phyloP scores from a whole-genome alignment of 2,329 filamentous ascomycete species.

The Talaromyces sp. region DNA sequence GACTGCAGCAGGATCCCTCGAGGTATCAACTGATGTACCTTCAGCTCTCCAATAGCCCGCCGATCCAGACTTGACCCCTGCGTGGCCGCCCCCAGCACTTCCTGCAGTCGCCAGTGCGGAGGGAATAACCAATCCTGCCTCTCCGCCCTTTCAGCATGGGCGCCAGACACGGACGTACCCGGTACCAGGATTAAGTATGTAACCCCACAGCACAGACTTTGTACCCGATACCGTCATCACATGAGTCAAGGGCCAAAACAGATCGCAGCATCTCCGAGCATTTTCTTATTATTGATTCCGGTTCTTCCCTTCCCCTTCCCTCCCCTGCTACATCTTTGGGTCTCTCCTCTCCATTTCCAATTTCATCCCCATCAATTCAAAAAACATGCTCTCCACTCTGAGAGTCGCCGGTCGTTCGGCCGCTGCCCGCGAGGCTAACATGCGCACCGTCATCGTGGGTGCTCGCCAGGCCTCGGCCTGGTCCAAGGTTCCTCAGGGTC shows the following conservation, averaged over 20 bases:
- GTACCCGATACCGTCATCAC: constrained; percentile 25
- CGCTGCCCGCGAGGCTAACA: constrained; percentile 41
- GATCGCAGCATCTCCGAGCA: constrained; percentile 26
- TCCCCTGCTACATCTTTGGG: constrained; percentile 4
- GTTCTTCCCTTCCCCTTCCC: constrained; percentile 17
- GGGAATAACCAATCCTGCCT: not conserved
- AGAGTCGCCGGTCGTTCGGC: constrained; percentile 47
- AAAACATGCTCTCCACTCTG: constrained; percentile 50
- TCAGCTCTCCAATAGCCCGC: not conserved
- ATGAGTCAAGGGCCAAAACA: constrained; percentile 27
- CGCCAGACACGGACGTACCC: constrained; percentile 13
- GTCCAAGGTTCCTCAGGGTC: constrained; percentile 88
- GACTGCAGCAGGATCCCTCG: too few species aligned
- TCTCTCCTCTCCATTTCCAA: constrained; percentile 12
- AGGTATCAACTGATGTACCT: too few species aligned
- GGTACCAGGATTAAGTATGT: constrained; percentile 13
- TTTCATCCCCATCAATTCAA: constrained; percentile 1
- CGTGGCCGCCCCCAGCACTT: not conserved
- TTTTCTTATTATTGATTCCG: constrained; percentile 19
- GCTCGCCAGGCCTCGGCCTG: constrained; percentile 76
- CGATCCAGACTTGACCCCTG: not conserved
- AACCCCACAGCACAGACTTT: constrained; percentile 8
- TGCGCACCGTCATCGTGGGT: constrained; percentile 46
- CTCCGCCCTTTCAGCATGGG: not conserved
- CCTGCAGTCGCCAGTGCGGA: not conserved